These are phyloP conservation scores for Daedaleopsis nitida DNA, from an alignment of 768 basidiomycete genomes.

Conservation along the genomic window DNA sequence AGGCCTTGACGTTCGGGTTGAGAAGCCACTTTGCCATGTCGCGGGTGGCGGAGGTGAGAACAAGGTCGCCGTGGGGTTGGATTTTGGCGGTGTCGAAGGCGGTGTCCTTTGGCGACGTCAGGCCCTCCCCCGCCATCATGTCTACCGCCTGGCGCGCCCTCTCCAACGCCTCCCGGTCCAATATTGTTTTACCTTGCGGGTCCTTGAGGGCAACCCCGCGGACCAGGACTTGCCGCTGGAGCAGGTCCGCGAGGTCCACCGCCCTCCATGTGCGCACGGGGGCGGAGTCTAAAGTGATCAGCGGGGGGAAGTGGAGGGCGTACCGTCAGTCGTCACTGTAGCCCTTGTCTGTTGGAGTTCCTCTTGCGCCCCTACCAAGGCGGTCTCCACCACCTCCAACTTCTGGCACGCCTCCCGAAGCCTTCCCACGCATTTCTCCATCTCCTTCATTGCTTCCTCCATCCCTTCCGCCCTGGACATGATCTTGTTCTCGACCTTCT, in stretches of 20 bases:
- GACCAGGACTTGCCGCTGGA: neutral
- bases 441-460: neutral
- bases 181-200: no score
- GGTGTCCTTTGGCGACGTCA: neutral
- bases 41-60: neutral
- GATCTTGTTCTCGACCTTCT: neutral
- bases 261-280: conserved; percentile 7
- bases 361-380: neutral
- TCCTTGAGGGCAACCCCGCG: neutral
- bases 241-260: neutral
- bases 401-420: no score
- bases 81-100: neutral
- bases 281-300: conserved; percentile 2
- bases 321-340: neutral
- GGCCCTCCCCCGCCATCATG: neutral
- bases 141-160: neutral
- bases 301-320: neutral
- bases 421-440: no score
- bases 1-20: neutral
- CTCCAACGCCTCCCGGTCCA: neutral
- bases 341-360: neutral
- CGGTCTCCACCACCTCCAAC: neutral
- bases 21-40: conserved; percentile 1
- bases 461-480: neutral
- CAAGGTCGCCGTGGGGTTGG: neutral